Evolutionary conservation across 176 grass and related monocot genomes (phyloP).

Genomic region (Ananas comosus): DNA sequence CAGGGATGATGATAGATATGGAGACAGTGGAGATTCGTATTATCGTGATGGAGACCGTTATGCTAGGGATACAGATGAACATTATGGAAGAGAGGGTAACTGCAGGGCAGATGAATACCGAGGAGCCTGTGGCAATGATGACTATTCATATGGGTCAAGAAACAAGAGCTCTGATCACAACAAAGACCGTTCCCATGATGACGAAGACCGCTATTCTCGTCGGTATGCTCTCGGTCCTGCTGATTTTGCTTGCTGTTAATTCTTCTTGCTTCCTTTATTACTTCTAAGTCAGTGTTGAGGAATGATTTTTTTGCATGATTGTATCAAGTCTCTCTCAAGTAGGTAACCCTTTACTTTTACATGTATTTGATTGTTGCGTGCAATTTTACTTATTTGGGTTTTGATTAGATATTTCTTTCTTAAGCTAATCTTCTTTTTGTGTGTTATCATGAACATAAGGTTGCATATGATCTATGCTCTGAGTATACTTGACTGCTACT

Average conservation of each 20-base stretch:
- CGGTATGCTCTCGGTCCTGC: not conserved
- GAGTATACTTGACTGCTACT: slow-evolving; percentile 14
- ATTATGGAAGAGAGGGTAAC: slow-evolving; percentile 34
- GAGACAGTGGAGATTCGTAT: slow-evolving; percentile 48
- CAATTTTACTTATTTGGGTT: no score
- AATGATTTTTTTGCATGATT: no score
- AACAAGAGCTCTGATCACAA: slow-evolving; percentile 55
- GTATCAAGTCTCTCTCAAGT: no score
- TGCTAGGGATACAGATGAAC: slow-evolving; percentile 71
- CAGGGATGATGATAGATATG: slow-evolving; percentile 69
- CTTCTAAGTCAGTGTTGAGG: no score
- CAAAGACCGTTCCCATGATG: slow-evolving; percentile 52
- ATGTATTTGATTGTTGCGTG: no score
- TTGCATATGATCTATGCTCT: not conserved
- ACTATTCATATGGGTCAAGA: slow-evolving; percentile 60
- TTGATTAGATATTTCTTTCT: not conserved
- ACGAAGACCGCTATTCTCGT: slow-evolving; percentile 75
- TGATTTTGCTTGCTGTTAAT: not conserved
- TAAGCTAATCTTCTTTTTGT: not conserved
- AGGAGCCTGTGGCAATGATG: slow-evolving; percentile 49
- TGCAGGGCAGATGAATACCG: slow-evolving; percentile 72
- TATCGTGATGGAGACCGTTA: slow-evolving; percentile 72
- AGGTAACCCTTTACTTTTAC: no score
- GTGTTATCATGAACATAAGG: not conserved
- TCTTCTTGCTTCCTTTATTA: not conserved